Conservation (phyloP, 2,329 filamentous ascomycete species). For the Penicillium frequentans region DNA sequence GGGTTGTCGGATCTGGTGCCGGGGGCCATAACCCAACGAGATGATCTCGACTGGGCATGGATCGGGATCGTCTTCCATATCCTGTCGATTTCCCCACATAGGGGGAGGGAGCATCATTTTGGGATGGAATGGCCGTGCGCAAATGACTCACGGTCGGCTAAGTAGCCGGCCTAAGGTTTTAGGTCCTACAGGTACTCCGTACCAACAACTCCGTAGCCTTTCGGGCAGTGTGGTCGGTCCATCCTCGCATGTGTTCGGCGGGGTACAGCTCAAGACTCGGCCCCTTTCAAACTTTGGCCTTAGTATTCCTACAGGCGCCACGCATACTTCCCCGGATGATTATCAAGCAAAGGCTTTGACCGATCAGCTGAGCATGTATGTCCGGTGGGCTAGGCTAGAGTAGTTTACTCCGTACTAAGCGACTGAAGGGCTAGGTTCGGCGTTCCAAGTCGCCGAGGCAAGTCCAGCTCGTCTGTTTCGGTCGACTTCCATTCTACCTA, state of each 20-base stretch:
- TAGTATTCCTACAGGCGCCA: background rate
- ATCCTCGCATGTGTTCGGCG: slow-evolving; percentile 13
- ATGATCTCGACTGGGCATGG: slow-evolving; percentile 2
- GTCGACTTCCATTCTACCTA: background rate
- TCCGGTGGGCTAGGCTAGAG: background rate
- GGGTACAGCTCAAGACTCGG: slow-evolving; percentile 1
- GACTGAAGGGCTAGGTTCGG: background rate
- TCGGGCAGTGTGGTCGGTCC: slow-evolving; percentile 1
- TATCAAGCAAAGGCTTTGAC: slow-evolving; percentile 8
- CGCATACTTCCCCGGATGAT: slow-evolving; percentile 13
- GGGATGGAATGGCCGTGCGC: slow-evolving; percentile 6
- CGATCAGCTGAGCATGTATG: slow-evolving; percentile 13
- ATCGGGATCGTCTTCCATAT: background rate
- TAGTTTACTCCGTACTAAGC: background rate
- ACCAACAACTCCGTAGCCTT: background rate
- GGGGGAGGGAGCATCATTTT: slow-evolving; percentile 7
- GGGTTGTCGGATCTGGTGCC: slow-evolving; percentile 13
- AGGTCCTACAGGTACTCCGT: background rate
- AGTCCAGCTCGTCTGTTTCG: background rate
- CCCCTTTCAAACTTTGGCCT: background rate
- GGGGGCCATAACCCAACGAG: background rate
- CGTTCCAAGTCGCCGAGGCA: background rate
- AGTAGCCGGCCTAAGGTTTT: background rate
- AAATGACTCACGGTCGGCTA: slow-evolving; percentile 23
- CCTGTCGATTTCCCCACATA: background rate